Evolutionary conservation across 768 basidiomycete species (phyloP).

Genomic region (Pulveroboletus sp.): DNA sequence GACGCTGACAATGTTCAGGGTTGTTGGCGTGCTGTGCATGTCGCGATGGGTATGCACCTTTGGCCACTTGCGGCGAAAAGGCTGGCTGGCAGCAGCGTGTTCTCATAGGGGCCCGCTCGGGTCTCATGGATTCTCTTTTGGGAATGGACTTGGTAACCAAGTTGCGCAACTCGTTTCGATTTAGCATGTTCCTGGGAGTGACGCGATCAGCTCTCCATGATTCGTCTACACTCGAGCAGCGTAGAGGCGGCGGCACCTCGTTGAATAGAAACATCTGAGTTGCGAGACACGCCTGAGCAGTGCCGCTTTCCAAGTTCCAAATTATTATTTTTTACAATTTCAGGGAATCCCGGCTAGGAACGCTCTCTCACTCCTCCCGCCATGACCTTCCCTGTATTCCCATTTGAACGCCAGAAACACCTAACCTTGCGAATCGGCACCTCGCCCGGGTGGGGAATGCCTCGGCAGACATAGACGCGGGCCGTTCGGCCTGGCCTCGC

Average conservation of each 20-base stretch:
- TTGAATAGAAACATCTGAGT: slow-evolving; percentile 9
- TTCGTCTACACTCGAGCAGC: too few species aligned
- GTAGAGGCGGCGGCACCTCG: too few species aligned
- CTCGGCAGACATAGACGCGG: background rate
- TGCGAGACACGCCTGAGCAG: slow-evolving; percentile 6
- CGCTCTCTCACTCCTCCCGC: slow-evolving; percentile 26
- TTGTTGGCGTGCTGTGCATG: slow-evolving; percentile 1
- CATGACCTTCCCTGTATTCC: slow-evolving; percentile 18
- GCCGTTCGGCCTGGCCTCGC: background rate
- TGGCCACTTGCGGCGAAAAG: background rate
- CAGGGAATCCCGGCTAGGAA: slow-evolving; percentile 28
- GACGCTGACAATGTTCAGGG: background rate
- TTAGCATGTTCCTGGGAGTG: slow-evolving; percentile 1
- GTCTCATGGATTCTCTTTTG: too few species aligned
- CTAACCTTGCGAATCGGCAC: background rate
- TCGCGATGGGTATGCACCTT: background rate
- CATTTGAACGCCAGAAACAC: slow-evolving; percentile 9
- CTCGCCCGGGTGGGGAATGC: slow-evolving; percentile 4
- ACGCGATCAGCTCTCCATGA: background rate
- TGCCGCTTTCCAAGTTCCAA: slow-evolving; percentile 26
- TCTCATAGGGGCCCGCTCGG: too few species aligned
- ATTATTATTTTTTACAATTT: slow-evolving; percentile 31
- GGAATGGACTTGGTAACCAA: background rate
- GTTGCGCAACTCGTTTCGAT: too few species aligned
- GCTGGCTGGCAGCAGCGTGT: background rate